Conservation (phyloP, 2,329 filamentous ascomycete species). For the Fusarium buharicum region DNA sequence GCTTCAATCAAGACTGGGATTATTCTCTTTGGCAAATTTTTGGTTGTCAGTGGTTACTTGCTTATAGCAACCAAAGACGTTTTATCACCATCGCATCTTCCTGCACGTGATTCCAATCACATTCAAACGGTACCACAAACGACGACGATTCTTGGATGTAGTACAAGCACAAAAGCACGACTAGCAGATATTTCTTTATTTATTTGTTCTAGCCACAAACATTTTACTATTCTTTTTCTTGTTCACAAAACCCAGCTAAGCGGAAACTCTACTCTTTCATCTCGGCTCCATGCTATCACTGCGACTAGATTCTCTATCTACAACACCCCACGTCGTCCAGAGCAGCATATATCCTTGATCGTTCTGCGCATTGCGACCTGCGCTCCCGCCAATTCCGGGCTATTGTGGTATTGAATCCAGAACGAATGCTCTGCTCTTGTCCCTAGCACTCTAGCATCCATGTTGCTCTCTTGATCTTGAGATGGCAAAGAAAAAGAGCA, state of each 20-base stretch:
- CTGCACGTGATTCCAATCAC: slow-evolving; percentile 35
- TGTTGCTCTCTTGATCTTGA: slow-evolving; percentile 6
- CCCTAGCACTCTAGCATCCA: slow-evolving; percentile 7
- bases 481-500: slow-evolving; percentile 62
- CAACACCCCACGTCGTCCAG: slow-evolving; percentile 34
- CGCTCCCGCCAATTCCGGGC: slow-evolving; percentile 2
- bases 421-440: slow-evolving; percentile 4
- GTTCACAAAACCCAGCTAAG: not conserved
- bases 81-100: slow-evolving; percentile 1
- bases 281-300: slow-evolving; percentile 24
- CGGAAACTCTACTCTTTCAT: not conserved
- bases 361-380: slow-evolving; percentile 9
- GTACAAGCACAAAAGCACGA: slow-evolving; percentile 24
- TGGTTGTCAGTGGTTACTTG: too few relatives aligned
- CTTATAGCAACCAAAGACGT: too few relatives aligned
- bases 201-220: not conserved
- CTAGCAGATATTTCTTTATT: not conserved
- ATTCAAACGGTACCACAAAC: slow-evolving; percentile 11
- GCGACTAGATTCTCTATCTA: slow-evolving; percentile 20
- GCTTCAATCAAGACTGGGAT: too few relatives aligned
- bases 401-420: not conserved
- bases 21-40: too few relatives aligned
- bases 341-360: slow-evolving; percentile 26
- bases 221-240: not conserved
- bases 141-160: slow-evolving; percentile 2